Percentiles rank a stretch among this genome's conserved stretches.
phyloP scores from a whole-genome alignment of 2,329 filamentous ascomycete species.

The Myriosclerotinia duriaeana region DNA sequence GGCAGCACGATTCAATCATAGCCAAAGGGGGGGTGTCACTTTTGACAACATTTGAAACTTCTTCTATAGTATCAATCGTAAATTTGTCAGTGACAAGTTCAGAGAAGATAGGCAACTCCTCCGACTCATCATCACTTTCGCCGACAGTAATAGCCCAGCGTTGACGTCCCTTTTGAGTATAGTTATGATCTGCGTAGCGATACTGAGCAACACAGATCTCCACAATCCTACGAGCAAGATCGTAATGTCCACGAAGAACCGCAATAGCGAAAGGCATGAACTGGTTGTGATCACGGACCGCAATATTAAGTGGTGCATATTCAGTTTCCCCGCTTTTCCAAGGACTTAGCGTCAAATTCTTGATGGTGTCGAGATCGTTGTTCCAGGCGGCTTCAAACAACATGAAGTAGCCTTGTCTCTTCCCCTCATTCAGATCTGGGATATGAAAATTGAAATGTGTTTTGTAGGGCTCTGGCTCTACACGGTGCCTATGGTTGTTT shows the following conservation, averaged over 20 bases:
- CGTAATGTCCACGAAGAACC: slow-evolving; percentile 62
- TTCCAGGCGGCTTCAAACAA: slow-evolving; percentile 74
- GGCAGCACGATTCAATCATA: slow-evolving; percentile 49
- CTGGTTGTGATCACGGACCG: slow-evolving; percentile 51
- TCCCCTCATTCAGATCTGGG: slow-evolving; percentile 51
- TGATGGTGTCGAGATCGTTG: slow-evolving; percentile 67
- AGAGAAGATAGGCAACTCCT: slow-evolving; percentile 48
- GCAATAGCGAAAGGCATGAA: slow-evolving; percentile 65
- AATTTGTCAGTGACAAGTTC: slow-evolving; percentile 65
- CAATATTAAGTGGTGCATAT: slow-evolving; percentile 62
- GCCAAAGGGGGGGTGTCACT: slow-evolving; percentile 57
- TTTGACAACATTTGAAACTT: slow-evolving; percentile 67
- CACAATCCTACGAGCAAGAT: slow-evolving; percentile 64
- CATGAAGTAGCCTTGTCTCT: slow-evolving; percentile 59
- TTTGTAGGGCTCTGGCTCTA: slow-evolving; percentile 27
- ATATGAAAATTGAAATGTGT: slow-evolving; percentile 31
- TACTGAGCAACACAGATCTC: slow-evolving; percentile 72
- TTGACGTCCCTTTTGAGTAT: slow-evolving; percentile 27
- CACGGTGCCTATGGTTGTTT: not conserved
- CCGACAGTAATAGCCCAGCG: slow-evolving; percentile 50
- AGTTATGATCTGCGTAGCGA: slow-evolving; percentile 47
- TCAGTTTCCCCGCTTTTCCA: slow-evolving; percentile 53
- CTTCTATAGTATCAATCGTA: slow-evolving; percentile 74
- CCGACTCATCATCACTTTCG: slow-evolving; percentile 35
- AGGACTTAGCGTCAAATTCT: slow-evolving; percentile 58